phyloP scores from a whole-genome alignment of 2,329 filamentous ascomycete species.

The Xylariaceae sp. region DNA sequence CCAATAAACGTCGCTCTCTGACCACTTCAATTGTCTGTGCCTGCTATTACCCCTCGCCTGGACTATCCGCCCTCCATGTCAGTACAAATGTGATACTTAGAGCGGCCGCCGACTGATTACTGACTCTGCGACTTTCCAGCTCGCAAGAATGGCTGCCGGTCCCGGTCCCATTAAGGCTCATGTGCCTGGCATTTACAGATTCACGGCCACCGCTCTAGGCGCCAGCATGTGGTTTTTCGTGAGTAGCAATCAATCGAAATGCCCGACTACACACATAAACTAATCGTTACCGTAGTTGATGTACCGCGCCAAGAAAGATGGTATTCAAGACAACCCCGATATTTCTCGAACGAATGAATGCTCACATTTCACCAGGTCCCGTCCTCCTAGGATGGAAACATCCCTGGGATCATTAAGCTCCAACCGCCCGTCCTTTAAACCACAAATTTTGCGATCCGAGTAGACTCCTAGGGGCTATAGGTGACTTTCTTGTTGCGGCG shows the following conservation, averaged over 20 bases:
- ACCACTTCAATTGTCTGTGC: background rate
- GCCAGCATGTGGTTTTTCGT: constrained; percentile 99
- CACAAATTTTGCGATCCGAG: background rate
- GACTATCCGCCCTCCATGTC: background rate
- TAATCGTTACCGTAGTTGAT: constrained; percentile 60
- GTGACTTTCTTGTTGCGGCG: background rate
- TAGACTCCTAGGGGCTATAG: constrained; percentile 2
- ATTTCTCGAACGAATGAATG: constrained; percentile 13
- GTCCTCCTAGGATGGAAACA: constrained; percentile 90
- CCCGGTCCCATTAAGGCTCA: constrained; percentile 36
- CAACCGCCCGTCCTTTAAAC: background rate
- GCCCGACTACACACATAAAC: background rate
- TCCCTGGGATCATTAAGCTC: constrained; percentile 81
- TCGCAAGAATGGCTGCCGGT: constrained; percentile 33
- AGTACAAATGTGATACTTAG: background rate
- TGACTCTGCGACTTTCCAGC: constrained; percentile 1
- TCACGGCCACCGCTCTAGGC: constrained; percentile 78
- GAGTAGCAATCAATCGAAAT: constrained; percentile 34
- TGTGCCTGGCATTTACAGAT: constrained; percentile 65
- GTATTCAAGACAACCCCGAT: constrained; percentile 39
- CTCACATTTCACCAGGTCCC: constrained; percentile 44
- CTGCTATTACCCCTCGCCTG: no score
- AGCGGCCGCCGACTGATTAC: background rate
- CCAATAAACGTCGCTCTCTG: background rate
- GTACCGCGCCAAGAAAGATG: constrained; percentile 95